Percentiles rank a stretch among this genome's conserved stretches.
These are phyloP conservation scores for Cucumis melo DNA, from an alignment of 306 rosid genomes.

Conservation along the genomic window DNA sequence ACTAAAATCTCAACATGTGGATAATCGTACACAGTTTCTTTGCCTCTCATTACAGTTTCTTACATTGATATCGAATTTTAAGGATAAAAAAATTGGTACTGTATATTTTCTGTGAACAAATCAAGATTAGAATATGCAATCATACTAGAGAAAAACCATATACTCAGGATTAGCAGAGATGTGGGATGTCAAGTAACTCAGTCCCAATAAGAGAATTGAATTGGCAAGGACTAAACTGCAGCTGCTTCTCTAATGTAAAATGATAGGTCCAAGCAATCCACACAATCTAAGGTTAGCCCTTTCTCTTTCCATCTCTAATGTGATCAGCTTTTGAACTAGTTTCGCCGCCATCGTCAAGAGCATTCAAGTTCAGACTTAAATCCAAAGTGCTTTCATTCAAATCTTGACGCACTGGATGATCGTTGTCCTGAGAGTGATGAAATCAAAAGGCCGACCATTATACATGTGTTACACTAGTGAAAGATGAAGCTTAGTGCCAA, in stretches of 20 bases:
- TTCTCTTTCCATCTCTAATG: constrained; percentile 36
- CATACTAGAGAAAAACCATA: background rate
- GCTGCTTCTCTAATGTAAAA: background rate
- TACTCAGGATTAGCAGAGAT: background rate
- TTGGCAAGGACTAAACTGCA: background rate
- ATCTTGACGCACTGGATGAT: constrained; percentile 71
- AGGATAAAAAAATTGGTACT: background rate
- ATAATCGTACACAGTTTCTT: background rate
- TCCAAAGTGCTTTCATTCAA: constrained; percentile 87
- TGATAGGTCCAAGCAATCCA: background rate
- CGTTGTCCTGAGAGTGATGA: constrained; percentile 30
- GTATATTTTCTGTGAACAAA: background rate
- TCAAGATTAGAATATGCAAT: background rate
- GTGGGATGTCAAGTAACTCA: background rate
- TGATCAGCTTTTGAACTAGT: constrained; percentile 39
- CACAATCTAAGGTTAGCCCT: background rate
- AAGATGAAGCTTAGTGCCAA: background rate
- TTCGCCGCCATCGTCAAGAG: constrained; percentile 41
- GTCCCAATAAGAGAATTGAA: constrained; percentile 1
- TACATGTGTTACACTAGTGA: background rate
- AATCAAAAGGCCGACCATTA: background rate
- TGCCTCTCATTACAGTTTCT: background rate
- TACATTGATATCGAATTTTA: background rate
- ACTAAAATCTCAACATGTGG: background rate
- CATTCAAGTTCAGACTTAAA: constrained; percentile 78